Evolutionary conservation across 805 yeast species (phyloP), one percentile per base, ranked within the genome.

Genomic region (Yarrowia keelungensis): DNA sequence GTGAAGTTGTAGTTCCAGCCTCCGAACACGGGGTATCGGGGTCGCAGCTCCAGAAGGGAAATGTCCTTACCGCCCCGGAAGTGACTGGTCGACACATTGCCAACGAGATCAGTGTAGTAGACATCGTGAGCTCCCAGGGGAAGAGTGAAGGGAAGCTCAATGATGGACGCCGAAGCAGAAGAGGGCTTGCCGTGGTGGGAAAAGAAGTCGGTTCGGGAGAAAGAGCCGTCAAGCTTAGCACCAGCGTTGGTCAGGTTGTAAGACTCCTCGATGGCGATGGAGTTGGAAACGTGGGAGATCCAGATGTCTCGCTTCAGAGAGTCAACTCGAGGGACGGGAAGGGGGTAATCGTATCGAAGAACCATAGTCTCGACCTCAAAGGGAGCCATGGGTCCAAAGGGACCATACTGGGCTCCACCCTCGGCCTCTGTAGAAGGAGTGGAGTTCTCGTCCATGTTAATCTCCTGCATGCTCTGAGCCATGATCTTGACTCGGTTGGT

Each of bases 1-100:
- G 98, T 95, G 82, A 91, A 95, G 79, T 94, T 92, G 79, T 92
- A 94, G 74, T 88, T 84, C 99, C 99, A 95, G 51, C 93, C 96
- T 61, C 99, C 99, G 79, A 91, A 90, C 8, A 95, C 77, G n/a
- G 99, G 99, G 81, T 82, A 95, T 77, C 99, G 85, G 69, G 98
- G 98, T 75, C 84, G 86, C 72, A 95, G 77, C 43, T 88, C 80
- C 59, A 91, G 79, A 70, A 80, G 79, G 51, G 83, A 78, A 2
- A 39, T 49, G n/a, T 73, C 71, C 15, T 50, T 53, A 15, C 70
- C 70, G 15, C 71, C 64, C 8, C 73, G 58, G 71, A 79, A 73
- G 32, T 81, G 81, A 62, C 89, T 89, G 3, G 98, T 90, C 8
- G 97, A 88, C 14, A 94, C 97, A 79, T 91, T 91, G 45, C 99